These are phyloP conservation scores for Phylloporus arenicola DNA, from an alignment of 768 basidiomycete species.

Conservation along the genomic window DNA sequence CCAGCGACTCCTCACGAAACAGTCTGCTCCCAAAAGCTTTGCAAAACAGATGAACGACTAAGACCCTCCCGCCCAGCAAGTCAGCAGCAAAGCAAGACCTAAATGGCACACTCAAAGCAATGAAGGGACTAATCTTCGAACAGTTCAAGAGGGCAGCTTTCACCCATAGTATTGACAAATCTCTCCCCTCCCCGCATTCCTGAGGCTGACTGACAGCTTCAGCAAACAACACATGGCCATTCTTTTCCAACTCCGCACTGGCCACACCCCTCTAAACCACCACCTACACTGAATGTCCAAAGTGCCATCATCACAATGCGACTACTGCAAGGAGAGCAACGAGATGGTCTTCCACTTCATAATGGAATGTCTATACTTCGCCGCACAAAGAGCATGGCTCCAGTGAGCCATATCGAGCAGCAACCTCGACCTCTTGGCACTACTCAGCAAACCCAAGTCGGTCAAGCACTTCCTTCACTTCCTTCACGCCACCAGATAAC, in stretches of 20 bases:
- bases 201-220: not conserved
- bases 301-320: not conserved
- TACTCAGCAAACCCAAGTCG: not conserved
- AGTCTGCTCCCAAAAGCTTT: too few relatives aligned
- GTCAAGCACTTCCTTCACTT: not conserved
- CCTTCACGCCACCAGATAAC: not conserved
- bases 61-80: too few relatives aligned
- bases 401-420: too few relatives aligned
- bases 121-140: not conserved
- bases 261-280: conserved; percentile 28
- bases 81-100: too few relatives aligned
- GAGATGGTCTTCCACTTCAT: too few relatives aligned
- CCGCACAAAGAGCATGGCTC: too few relatives aligned
- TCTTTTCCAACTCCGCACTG: conserved; percentile 30
- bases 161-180: not conserved
- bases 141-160: not conserved
- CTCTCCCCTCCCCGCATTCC: not conserved
- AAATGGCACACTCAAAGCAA: too few relatives aligned
- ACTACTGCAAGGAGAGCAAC: too few relatives aligned
- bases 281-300: conserved; percentile 24
- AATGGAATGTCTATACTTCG: too few relatives aligned
- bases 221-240: not conserved
- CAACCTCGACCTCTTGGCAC: too few relatives aligned
- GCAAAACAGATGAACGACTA: too few relatives aligned
- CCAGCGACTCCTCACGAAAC: too few relatives aligned